These are phyloP conservation scores for Botrytis pseudocinerea DNA, from an alignment of 2,329 filamentous ascomycete genomes.

Conservation along the genomic window DNA sequence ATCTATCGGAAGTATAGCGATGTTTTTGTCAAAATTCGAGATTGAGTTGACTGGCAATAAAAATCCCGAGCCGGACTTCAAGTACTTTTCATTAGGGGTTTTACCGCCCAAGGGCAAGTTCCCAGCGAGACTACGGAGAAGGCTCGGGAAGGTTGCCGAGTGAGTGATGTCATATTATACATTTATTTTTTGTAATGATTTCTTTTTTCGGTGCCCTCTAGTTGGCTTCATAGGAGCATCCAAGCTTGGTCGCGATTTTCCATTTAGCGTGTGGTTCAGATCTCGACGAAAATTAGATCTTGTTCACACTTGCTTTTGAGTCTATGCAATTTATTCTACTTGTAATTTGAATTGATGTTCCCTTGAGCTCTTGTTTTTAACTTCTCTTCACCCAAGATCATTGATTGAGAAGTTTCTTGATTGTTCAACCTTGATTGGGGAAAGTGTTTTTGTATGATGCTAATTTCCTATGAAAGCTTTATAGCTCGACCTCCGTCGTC, in stretches of 20 bases:
- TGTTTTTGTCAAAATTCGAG: conserved; percentile 41
- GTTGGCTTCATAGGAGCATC: background rate
- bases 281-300: background rate
- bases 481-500: background rate
- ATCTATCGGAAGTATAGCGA: conserved; percentile 39
- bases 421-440: background rate
- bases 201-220: background rate
- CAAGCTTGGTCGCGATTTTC: background rate
- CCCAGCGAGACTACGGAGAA: conserved; percentile 29
- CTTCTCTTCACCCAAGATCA: background rate
- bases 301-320: background rate
- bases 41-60: conserved; percentile 35
- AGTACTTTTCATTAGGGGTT: conserved; percentile 31
- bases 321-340: background rate
- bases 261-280: background rate
- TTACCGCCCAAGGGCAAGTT: conserved; percentile 30
- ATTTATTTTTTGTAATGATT: background rate
- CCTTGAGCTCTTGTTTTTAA: background rate
- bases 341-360: background rate
- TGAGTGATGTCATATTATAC: background rate
- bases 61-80: conserved; percentile 25
- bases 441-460: background rate
- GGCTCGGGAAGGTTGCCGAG: background rate
- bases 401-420: background rate
- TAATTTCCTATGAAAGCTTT: background rate